These are phyloP conservation scores for Zasmidium cellare DNA, from an alignment of 2,329 filamentous ascomycete genomes.

Conservation along the genomic window DNA sequence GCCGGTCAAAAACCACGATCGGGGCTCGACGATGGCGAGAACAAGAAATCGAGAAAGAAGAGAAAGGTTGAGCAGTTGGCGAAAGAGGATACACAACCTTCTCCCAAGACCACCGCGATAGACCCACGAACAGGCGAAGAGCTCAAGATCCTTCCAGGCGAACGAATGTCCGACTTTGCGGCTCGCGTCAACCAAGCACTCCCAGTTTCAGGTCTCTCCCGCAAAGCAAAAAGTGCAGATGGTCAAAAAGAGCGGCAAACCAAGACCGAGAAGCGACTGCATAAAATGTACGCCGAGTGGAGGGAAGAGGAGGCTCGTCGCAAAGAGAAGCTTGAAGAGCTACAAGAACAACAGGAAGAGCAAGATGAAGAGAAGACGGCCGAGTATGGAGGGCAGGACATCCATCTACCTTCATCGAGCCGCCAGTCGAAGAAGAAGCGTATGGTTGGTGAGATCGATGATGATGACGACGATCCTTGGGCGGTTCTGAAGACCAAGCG, in stretches of 20 bases:
- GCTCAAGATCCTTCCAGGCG: constrained; percentile 77
- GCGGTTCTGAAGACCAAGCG: constrained; percentile 68
- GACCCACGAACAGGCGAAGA: constrained; percentile 33
- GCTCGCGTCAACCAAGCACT: constrained; percentile 81
- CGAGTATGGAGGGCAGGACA: constrained; percentile 62
- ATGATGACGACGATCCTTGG: constrained; percentile 72
- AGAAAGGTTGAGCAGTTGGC: constrained; percentile 20
- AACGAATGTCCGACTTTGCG: constrained; percentile 78
- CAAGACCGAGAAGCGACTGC: constrained; percentile 79
- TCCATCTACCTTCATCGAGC: constrained; percentile 58
- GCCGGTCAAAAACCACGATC: constrained; percentile 56
- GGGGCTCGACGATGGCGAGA: constrained; percentile 71
- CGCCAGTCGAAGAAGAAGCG: constrained; percentile 47
- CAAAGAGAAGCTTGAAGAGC: constrained; percentile 75
- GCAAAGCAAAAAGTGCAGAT: constrained; percentile 62
- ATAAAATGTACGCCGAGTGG: constrained; percentile 60
- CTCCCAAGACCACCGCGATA: constrained; percentile 4
- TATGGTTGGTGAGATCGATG: constrained; percentile 49
- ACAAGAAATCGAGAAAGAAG: constrained; percentile 49
- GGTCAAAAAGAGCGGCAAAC: constrained; percentile 70
- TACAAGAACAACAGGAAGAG: constrained; percentile 63
- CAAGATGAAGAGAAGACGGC: constrained; percentile 64
- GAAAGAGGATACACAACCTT: constrained; percentile 10
- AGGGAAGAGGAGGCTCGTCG: constrained; percentile 75
- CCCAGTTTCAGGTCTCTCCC: constrained; percentile 67